These are phyloP conservation scores for Eragrostis nindensis DNA, from an alignment of 176 grass and related monocot genomes.

Conservation along the genomic window DNA sequence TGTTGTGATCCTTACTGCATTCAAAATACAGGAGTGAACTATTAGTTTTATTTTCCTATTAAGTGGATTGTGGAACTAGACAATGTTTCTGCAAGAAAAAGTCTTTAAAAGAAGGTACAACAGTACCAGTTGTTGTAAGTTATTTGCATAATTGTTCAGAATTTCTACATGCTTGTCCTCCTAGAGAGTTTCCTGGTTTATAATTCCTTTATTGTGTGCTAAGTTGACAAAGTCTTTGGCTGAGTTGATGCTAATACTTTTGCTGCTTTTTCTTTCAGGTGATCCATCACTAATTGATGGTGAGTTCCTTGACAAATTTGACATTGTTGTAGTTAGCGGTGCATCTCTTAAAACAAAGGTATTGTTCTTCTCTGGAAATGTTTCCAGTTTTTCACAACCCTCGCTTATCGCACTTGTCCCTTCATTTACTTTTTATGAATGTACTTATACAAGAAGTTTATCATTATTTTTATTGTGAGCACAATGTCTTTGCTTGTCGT, in stretches of 20 bases:
- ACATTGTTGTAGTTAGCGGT: slow-evolving; percentile 79
- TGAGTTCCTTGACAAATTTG: slow-evolving; percentile 86
- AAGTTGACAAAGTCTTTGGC: neutral
- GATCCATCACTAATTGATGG: slow-evolving; percentile 70
- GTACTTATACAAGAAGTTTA: neutral
- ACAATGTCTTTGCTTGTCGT: slow-evolving; percentile 18
- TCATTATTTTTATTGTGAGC: neutral
- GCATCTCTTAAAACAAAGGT: slow-evolving; percentile 81
- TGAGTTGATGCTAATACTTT: neutral
- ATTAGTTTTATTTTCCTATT: neutral
- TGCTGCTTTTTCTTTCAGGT: slow-evolving; percentile 58
- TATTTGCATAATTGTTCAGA: too few species aligned
- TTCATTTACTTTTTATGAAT: too few species aligned
- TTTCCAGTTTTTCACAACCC: neutral
- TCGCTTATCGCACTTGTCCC: neutral
- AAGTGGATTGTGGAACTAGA: neutral
- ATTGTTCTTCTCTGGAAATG: slow-evolving; percentile 35
- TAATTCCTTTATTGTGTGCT: neutral
- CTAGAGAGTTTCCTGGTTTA: neutral
- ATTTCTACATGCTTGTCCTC: too few species aligned
- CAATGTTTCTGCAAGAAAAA: neutral
- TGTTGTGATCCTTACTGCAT: neutral
- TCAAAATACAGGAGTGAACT: neutral
- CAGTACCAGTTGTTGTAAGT: too few species aligned
- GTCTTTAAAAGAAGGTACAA: neutral